These are phyloP conservation scores for Thraustochytrium sp. DNA, from an alignment of 352 stramenopile species.

Conservation along the genomic window DNA sequence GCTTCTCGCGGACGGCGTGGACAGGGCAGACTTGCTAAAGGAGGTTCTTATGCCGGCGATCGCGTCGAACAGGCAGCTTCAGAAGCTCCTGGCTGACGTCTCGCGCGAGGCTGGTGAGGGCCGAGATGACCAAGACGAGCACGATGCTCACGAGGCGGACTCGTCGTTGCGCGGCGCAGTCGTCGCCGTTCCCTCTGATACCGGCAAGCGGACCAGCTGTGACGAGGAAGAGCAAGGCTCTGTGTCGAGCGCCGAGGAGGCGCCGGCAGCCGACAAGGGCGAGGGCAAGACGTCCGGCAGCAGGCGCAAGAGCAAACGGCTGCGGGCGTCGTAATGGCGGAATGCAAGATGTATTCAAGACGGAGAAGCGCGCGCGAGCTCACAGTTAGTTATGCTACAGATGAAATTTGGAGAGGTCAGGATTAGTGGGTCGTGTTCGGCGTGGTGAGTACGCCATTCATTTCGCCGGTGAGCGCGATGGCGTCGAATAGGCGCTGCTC, in stretches of 20 bases:
- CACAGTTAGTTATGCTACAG: too few relatives aligned
- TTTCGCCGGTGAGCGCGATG: too few relatives aligned
- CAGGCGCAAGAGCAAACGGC: conserved; percentile 82
- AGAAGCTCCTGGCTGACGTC: not conserved
- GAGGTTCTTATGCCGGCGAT: not conserved
- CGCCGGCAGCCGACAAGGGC: too few relatives aligned
- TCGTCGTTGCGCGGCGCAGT: too few relatives aligned
- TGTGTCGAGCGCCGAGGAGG: too few relatives aligned
- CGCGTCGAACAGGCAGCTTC: not conserved
- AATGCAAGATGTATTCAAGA: too few relatives aligned
- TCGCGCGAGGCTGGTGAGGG: not conserved
- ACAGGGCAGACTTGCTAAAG: not conserved
- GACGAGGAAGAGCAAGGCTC: too few relatives aligned
- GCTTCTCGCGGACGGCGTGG: not conserved
- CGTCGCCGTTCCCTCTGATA: too few relatives aligned
- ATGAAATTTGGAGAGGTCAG: conserved; percentile 55
- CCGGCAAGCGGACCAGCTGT: too few relatives aligned
- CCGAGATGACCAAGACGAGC: not conserved
- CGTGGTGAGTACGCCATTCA: too few relatives aligned
- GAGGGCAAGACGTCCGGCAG: conserved; percentile 77
- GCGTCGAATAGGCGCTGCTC: too few relatives aligned
- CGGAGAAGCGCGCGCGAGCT: too few relatives aligned
- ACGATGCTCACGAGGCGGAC: not conserved
- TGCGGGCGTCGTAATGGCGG: conserved; percentile 82
- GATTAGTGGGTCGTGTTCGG: not conserved